Base-by-base conservation (phyloP, 164 flowering plant genomes). In the Platanus orientalis region DNA sequence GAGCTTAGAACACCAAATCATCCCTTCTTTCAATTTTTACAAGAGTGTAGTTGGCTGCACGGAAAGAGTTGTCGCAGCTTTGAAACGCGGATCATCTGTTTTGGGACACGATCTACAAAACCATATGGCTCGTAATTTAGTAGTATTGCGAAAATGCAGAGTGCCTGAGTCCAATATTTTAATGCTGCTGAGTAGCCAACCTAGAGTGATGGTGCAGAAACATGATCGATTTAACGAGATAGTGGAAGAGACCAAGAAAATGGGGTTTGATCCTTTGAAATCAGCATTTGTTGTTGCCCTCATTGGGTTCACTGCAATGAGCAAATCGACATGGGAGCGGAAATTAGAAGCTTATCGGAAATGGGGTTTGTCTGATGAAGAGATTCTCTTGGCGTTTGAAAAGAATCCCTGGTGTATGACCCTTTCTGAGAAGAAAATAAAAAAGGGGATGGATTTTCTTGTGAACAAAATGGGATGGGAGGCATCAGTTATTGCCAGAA, bases 1-100 rank as follows among this genome's bases (percentile, higher is more conserved):
- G 13, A 65, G 52, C 61, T 36, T 66, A 25, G 39, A 66, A 5
- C 25, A 20, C 6, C 53, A 32, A 6, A 57, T 65, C 9, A 57
- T 65, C 9, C 65, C 65, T 50, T 21, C 21, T 14, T 62, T 12
- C 44, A 23, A 16, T 28, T 42, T 45, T 9, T 19, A 55, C 28
- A 64, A 45, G 30, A 56, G 60, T 29, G 6, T 56, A 12, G 10
- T 56, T 56, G 48, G 62, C 11, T 59, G 26, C 19, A 40, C 27
- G 4, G 20, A 19, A 0, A 65, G 48, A 19, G 29, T 65, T 12
- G 20, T 65, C 32, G 2, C 30, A 2, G 14, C 19, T 2, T 21
- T 56, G 1, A 56, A 64, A 45, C 39, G 54, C 13, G 45, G 13
- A 0, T 0, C 42, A 10, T 28, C 54, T 49, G 20, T 56, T 42